Conservation (phyloP, 345 rosid species). For the Capsella bursapastoris region DNA sequence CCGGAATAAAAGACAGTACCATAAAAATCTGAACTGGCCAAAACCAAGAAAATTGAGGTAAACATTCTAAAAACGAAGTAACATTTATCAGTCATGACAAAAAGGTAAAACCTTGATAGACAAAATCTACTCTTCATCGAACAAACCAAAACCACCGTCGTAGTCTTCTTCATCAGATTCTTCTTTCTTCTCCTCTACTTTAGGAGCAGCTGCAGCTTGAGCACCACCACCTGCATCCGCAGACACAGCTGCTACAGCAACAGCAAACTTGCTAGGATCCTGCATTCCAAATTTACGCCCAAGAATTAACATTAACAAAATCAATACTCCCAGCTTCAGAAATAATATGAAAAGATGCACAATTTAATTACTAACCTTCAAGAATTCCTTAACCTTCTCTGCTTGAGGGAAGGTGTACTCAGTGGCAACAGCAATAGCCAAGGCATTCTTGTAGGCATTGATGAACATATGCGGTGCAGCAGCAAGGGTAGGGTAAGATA, state of each 20-base stretch:
- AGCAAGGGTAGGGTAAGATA: conserved; percentile 76
- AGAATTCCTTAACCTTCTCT: conserved; percentile 86
- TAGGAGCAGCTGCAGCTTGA: conserved; percentile 34
- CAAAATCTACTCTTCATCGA: conserved; percentile 37
- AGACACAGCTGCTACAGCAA: conserved; percentile 40
- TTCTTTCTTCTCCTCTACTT: conserved; percentile 47
- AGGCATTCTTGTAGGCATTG: conserved; percentile 81
- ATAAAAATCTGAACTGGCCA: conserved; percentile 24
- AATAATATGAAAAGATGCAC: not conserved
- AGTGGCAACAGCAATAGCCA: conserved; percentile 72
- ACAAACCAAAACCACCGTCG: conserved; percentile 43
- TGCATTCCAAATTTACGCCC: not conserved
- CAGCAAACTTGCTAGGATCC: conserved; percentile 52
- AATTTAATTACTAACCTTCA: conserved; percentile 54
- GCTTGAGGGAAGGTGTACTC: conserved; percentile 87
- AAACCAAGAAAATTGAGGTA: conserved; percentile 17
- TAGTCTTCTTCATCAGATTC: conserved; percentile 49
- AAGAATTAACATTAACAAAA: not conserved
- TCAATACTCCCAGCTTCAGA: not conserved
- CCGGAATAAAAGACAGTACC: conserved; percentile 1
- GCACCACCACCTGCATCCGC: conserved; percentile 42
- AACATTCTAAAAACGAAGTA: conserved; percentile 29
- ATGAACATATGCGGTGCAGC: conserved; percentile 76
- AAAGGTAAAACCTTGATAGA: conserved; percentile 11
- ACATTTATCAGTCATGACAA: conserved; percentile 13